phyloP scores from a whole-genome alignment of 2,329 filamentous ascomycete genomes.

The Hawksworthiomyces lignivorus region DNA sequence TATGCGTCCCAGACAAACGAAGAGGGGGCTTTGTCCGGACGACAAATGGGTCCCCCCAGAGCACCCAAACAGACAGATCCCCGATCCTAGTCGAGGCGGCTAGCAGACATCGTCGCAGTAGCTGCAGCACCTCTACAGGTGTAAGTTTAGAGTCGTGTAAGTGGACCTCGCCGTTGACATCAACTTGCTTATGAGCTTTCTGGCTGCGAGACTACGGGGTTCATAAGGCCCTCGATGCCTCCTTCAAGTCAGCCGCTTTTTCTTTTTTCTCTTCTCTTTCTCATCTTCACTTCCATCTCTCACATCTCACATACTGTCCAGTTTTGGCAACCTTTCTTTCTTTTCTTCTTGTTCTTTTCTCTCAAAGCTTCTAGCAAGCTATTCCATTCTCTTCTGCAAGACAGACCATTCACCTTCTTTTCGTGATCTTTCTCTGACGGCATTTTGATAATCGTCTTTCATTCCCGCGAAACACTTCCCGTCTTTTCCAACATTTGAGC shows the following conservation, averaged over 20 bases:
- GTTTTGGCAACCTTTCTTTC: background rate
- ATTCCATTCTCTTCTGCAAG: slow-evolving; percentile 16
- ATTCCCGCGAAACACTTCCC: slow-evolving; percentile 1
- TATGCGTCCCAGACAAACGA: slow-evolving; percentile 3
- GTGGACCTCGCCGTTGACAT: background rate
- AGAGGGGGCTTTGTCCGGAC: slow-evolving; percentile 2
- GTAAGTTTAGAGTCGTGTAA: background rate
- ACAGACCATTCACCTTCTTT: slow-evolving; percentile 9
- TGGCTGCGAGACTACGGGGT: too few species aligned
- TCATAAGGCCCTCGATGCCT: slow-evolving; percentile 8
- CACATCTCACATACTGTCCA: background rate
- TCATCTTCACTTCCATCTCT: background rate
- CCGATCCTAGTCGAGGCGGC: background rate
- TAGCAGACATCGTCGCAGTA: background rate
- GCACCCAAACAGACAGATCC: too few species aligned
- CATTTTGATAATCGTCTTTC: slow-evolving; percentile 18
- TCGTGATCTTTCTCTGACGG: slow-evolving; percentile 12
- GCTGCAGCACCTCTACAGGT: background rate
- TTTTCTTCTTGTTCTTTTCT: background rate
- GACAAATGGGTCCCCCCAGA: background rate
- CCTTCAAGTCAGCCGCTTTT: background rate
- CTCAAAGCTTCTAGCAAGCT: slow-evolving; percentile 9
- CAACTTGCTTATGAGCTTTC: too few species aligned
- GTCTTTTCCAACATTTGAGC: slow-evolving; percentile 13
- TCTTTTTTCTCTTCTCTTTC: slow-evolving; percentile 1